Base-by-base conservation (phyloP, 2,329 filamentous ascomycete genomes). In the Amauroascus niger region DNA sequence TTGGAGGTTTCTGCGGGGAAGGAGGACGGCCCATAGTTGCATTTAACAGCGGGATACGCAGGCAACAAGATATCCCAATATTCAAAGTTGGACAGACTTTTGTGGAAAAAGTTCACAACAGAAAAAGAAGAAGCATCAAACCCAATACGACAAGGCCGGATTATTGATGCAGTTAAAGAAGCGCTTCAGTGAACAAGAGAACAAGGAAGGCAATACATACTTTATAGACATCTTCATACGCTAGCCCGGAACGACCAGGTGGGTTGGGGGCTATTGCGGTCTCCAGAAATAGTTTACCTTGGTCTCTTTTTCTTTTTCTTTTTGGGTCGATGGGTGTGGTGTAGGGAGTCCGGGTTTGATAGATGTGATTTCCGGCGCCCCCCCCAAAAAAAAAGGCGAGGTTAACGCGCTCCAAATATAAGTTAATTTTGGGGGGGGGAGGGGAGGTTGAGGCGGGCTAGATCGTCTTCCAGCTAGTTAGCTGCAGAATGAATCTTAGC, bases 161-260 rank as follows among this genome's bases (percentile, higher is more conserved):
- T 30, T 37, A 37, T n/a, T n/a, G n/a, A n/a, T n/a, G n/a, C n/a
- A n/a, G 24, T 30, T 9, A 28, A 26, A 11, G n/a, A 14, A n/a
- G n/a, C n/a, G n/a, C n/a, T n/a, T 11, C 24, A 22, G 35, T 24
- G 35, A 18, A 39, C 5, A 6, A 6, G 20, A 14, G 18, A 14
- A 22, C 16, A 41, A n/a, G 16, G 28, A 20, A 26, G 32, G 32
- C 16, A 16, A 22, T 53, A 66, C 68, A 53, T 68, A 71, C 69
- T 71, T 71, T 62, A 71, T 62, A 61, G 69, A 71, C 69, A 71
- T 71, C 16, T 28, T 45, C n/a, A 32, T 26, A 49, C 11, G 46
- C 20, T 16, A 18, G 30, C 22, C 28, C 22, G 16, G 46, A 8
- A 16, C 3, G 28, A 30, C n/a, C n/a, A n/a, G n/a, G n/a, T n/a